Percentiles rank a stretch among this genome's conserved stretches.
phyloP scores from a whole-genome alignment of 179 eudicot genomes.

The Beta lomatogona region DNA sequence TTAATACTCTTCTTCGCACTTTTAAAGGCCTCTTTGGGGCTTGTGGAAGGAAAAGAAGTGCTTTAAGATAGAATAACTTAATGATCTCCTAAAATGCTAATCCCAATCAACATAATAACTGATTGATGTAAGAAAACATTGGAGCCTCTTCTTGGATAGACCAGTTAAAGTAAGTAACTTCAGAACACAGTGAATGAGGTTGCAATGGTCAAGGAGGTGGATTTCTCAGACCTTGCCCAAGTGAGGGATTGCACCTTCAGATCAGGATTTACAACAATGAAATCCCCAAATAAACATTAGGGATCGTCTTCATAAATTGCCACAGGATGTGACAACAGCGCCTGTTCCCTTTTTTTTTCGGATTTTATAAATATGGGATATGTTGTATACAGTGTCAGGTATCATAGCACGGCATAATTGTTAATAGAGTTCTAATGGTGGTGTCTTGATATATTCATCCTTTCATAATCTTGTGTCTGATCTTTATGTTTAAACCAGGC shows the following conservation, averaged over 20 bases:
- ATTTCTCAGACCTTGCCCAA: neutral
- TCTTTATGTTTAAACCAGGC: conserved; percentile 51
- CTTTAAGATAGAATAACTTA: neutral
- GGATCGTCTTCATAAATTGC: neutral
- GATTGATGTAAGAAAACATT: neutral
- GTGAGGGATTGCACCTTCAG: neutral
- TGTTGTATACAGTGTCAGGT: neutral
- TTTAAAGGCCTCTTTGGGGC: neutral
- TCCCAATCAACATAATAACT: neutral
- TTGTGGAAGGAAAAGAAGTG: neutral
- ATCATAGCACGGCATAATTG: neutral
- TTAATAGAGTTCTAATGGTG: neutral
- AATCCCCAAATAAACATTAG: neutral
- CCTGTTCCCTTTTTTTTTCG: neutral
- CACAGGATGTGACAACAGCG: neutral
- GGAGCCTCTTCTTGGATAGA: neutral
- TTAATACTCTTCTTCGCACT: neutral
- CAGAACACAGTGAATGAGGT: neutral
- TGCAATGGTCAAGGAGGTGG: neutral
- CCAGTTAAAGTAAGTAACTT: neutral
- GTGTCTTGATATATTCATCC: neutral
- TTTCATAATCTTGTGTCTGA: neutral
- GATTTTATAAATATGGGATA: neutral
- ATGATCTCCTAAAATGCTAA: neutral
- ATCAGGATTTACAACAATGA: neutral